Base-by-base conservation (phyloP, 2,329 filamentous ascomycete species). In the Penicillium sp. region DNA sequence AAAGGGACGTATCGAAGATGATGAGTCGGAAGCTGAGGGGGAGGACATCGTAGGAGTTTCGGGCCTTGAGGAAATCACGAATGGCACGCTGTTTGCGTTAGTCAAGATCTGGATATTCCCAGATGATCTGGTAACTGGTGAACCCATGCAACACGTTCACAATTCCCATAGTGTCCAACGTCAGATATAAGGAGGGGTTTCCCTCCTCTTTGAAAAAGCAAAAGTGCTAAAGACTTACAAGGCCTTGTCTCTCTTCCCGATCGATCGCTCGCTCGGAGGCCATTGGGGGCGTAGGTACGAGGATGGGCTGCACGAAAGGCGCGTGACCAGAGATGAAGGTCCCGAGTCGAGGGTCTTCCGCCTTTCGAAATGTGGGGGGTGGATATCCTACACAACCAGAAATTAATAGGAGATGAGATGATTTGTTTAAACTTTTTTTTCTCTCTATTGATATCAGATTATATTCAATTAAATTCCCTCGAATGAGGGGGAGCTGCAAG, bases 21-120 rank as follows among this genome's bases (percentile, higher is more conserved):
- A 99, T 95, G 53, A 99, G 86, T 61, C 94, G 89, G 77, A 96
- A 99, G 64, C 92, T 97, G 58, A 99, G 85, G 17, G 94, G 94
- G 45, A 99, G 83, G 64, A 99, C 94, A 78, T 99, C 94, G 80
- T 99, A 99, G 74, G 92, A 97, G 35, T 91, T 97, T 70, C 94
- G 88, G 66, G 95, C 88, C 76, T 92, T 96, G 72, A 99, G 86
- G 77, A 99, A 99, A 67, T 96, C 90, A 75, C 94, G 89, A 68
- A 97, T 92, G 61, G 89, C 88, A 80, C 88, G 88, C 92, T 96
- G 76, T 62, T 66, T 56, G 54, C 61, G 62, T 72, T 67, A 73
- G 68, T 65, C 58, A 60, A 57, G 58, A 61, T 60, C 53, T 55
- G 45, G 62, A 61, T 61, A 50, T 50, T 38, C 17, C 17, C 41